Evolutionary conservation across 441 rosid species (phyloP).

Genomic region (Hura crepitans): DNA sequence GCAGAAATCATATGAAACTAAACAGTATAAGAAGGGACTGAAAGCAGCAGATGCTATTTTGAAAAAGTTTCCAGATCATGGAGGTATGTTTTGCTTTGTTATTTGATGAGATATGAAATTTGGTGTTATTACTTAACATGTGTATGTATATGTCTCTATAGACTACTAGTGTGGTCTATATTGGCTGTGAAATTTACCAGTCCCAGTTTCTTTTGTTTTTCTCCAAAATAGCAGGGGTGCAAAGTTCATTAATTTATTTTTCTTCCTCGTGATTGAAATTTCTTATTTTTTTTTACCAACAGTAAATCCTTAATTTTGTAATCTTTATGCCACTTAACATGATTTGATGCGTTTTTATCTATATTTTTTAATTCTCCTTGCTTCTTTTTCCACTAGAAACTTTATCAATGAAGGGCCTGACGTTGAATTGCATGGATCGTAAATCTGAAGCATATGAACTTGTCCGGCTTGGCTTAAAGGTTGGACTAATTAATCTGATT

Average conservation of each 20-base stretch:
- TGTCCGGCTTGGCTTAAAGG: conserved; percentile 95
- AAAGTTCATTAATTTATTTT: neutral
- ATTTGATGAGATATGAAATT: neutral
- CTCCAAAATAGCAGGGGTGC: neutral
- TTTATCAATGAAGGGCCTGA: conserved; percentile 97
- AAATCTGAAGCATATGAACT: conserved; percentile 98
- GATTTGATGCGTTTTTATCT: conserved; percentile 11
- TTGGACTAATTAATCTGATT: conserved; percentile 29
- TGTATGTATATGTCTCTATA: neutral
- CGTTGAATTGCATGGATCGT: conserved; percentile 99
- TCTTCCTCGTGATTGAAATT: neutral
- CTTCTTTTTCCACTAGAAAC: conserved; percentile 60
- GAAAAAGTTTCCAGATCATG: conserved; percentile 98
- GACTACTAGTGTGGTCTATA: neutral
- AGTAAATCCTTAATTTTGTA: neutral
- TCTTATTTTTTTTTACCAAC: neutral
- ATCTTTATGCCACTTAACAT: neutral
- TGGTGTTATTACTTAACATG: neutral
- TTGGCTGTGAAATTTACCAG: neutral
- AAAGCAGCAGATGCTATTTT: conserved; percentile 98
- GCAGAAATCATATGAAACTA: conserved; percentile 99
- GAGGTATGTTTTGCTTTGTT: conserved; percentile 51
- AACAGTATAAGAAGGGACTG: conserved; percentile 96
- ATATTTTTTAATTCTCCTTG: neutral
- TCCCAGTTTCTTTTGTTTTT: neutral